Conservation (phyloP, 257 asterid species). For the Nemophila menziesii region DNA sequence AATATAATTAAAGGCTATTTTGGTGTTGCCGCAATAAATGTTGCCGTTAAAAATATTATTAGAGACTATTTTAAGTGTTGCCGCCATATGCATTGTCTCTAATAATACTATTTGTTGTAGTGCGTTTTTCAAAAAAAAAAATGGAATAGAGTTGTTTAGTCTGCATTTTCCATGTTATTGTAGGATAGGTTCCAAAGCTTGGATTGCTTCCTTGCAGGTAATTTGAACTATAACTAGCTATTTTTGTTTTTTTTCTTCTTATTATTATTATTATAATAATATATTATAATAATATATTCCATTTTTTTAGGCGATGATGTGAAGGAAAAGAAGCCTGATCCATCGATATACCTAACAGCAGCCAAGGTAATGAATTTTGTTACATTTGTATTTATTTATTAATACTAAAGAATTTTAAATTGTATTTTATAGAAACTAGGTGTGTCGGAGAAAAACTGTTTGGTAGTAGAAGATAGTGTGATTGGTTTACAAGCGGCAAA, state of each 20-base stretch:
- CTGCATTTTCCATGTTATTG: conserved; percentile 5
- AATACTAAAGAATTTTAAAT: conserved; percentile 6
- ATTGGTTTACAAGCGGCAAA: conserved; percentile 96
- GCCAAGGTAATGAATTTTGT: conserved; percentile 39
- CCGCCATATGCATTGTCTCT: too few species aligned
- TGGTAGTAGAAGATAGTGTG: conserved; percentile 95
- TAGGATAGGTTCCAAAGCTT: conserved; percentile 91
- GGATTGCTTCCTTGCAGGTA: conserved; percentile 99
- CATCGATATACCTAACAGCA: conserved; percentile 72
- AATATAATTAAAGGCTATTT: too few species aligned
- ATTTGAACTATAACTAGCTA: neutral
- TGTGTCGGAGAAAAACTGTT: conserved; percentile 51
- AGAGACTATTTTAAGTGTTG: too few species aligned
- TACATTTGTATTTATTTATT: neutral
- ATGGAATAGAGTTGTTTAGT: conserved; percentile 4
- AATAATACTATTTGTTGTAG: too few species aligned
- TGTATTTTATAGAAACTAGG: conserved; percentile 49
- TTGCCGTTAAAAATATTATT: too few species aligned
- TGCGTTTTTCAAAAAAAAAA: too few species aligned
- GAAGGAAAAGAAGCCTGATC: conserved; percentile 87
- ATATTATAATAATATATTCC: neutral
- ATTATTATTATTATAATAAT: neutral
- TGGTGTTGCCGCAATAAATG: too few species aligned
- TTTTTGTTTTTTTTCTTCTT: neutral
- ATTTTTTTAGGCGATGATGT: conserved; percentile 75